These are phyloP conservation scores for Echria macrotheca DNA, from an alignment of 495 filamentous ascomycete species.

Conservation along the genomic window DNA sequence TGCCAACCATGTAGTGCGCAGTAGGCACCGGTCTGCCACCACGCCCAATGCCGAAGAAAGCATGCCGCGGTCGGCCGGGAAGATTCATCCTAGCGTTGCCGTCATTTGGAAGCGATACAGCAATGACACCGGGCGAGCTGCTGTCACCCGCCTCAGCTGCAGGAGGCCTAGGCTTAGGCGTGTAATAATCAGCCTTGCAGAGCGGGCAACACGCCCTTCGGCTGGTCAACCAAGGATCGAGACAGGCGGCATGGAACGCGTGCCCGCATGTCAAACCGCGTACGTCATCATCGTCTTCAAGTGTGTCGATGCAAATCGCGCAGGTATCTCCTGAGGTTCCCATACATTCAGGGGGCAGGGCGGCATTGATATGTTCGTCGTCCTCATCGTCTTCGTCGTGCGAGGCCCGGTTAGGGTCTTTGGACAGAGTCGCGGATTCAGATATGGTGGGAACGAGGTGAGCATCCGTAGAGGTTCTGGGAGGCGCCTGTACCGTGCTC, in stretches of 20 bases:
- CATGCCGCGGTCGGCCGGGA: constrained; percentile 24
- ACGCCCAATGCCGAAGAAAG: constrained; percentile 25
- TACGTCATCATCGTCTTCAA: constrained; percentile 94
- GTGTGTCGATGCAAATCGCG: constrained; percentile 89
- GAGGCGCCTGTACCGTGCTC: constrained; percentile 17
- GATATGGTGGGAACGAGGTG: constrained; percentile 12
- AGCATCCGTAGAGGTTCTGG: constrained; percentile 17
- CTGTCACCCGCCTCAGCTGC: constrained; percentile 30
- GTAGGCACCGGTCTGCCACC: constrained; percentile 2
- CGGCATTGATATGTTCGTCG: constrained; percentile 79
- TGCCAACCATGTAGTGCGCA: not conserved
- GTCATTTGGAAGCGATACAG: constrained; percentile 19
- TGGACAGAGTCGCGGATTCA: constrained; percentile 17
- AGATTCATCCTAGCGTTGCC: constrained; percentile 37
- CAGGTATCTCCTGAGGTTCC: constrained; percentile 89
- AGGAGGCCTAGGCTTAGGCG: constrained; percentile 67
- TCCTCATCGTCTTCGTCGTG: constrained; percentile 65
- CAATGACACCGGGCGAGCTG: constrained; percentile 17
- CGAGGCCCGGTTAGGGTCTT: constrained; percentile 26
- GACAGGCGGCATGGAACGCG: constrained; percentile 89
- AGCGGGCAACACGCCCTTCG: constrained; percentile 92
- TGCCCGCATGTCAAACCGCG: constrained; percentile 91
- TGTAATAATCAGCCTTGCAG: constrained; percentile 95
- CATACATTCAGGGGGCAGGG: constrained; percentile 75
- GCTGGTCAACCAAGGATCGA: constrained; percentile 94